Evolutionary conservation across 1,139 yeast genomes (phyloP).

Genomic region (Hyphopichia burtonii): DNA sequence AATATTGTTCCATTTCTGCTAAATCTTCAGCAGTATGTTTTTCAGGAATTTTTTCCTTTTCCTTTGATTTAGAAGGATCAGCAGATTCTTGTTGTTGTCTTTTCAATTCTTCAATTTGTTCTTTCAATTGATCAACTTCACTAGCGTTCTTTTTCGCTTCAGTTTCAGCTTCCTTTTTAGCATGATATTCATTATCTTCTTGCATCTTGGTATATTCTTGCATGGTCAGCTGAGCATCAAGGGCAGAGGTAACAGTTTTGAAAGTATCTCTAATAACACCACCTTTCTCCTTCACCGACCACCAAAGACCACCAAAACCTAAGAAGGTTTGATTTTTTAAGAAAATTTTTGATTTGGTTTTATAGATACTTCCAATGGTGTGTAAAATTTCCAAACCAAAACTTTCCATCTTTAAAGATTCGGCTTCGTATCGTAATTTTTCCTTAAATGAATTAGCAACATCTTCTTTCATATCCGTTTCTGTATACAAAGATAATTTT

Average conservation of each 20-base stretch:
- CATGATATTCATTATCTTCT: slow-evolving; percentile 54
- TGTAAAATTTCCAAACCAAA: slow-evolving; percentile 91
- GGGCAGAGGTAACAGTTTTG: slow-evolving; percentile 78
- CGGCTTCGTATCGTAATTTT: slow-evolving; percentile 81
- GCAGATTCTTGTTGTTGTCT: slow-evolving; percentile 8
- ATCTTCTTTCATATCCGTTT: slow-evolving; percentile 71
- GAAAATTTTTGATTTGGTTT: slow-evolving; percentile 61
- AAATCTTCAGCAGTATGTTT: slow-evolving; percentile 77
- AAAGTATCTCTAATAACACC: slow-evolving; percentile 82
- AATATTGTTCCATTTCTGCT: slow-evolving; percentile 80
- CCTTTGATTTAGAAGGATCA: slow-evolving; percentile 2
- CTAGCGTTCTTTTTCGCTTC: slow-evolving; percentile 11
- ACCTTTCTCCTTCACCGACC: slow-evolving; percentile 83
- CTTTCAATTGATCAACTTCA: slow-evolving; percentile 10
- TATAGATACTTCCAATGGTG: slow-evolving; percentile 77
- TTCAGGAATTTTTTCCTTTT: slow-evolving; percentile 29
- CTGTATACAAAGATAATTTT: slow-evolving; percentile 75
- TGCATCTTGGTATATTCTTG: slow-evolving; percentile 76
- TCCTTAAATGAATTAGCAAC: slow-evolving; percentile 67
- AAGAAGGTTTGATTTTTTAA: slow-evolving; percentile 66
- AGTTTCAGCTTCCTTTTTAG: slow-evolving; percentile 38
- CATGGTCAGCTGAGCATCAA: slow-evolving; percentile 88
- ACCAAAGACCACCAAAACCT: slow-evolving; percentile 84
- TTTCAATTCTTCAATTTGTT: slow-evolving; percentile 5
- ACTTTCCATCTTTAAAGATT: slow-evolving; percentile 86